Percentiles rank a stretch among this genome's conserved stretches.
phyloP scores from a whole-genome alignment of 2,329 filamentous ascomycete genomes.

The Orbilia brochopaga region DNA sequence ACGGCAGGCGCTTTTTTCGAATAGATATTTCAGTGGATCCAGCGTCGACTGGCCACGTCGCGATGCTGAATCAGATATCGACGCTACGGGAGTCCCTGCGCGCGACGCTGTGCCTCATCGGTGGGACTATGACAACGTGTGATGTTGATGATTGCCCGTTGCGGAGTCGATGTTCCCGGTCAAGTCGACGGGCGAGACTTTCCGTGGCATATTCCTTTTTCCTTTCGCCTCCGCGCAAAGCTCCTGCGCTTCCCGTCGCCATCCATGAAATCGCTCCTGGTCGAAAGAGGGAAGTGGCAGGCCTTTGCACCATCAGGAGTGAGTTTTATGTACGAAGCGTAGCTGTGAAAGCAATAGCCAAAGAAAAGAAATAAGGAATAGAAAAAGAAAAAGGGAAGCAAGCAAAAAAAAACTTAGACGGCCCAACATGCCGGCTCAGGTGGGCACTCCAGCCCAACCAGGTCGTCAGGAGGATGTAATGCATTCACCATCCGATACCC shows the following conservation, averaged over 20 bases:
- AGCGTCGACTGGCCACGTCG: no score
- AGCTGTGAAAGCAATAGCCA: neutral
- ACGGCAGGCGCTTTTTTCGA: no score
- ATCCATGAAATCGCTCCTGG: slow-evolving; percentile 16
- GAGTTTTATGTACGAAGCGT: slow-evolving; percentile 19
- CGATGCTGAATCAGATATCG: no score
- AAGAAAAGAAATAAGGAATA: no score
- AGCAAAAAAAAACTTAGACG: slow-evolving; percentile 4
- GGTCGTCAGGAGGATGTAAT: slow-evolving; percentile 38
- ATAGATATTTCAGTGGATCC: no score
- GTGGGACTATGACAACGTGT: slow-evolving; percentile 10
- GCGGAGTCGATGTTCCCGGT: slow-evolving; percentile 27
- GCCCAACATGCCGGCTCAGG: slow-evolving; percentile 12
- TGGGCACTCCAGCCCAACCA: slow-evolving; percentile 26
- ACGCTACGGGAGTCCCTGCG: neutral
- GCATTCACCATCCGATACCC: slow-evolving; percentile 36
- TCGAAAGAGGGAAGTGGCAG: slow-evolving; percentile 41
- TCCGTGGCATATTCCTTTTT: slow-evolving; percentile 44
- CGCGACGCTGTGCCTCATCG: neutral
- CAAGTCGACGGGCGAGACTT: slow-evolving; percentile 25
- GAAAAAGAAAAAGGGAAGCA: no score
- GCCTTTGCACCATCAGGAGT: slow-evolving; percentile 39
- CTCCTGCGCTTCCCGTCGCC: slow-evolving; percentile 26
- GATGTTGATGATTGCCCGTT: slow-evolving; percentile 43
- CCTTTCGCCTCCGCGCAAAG: slow-evolving; percentile 25